Evolutionary conservation across 1,284 basidiomycete species (phyloP), one percentile per base, ranked within the genome.

Genomic region (Ustilago vetiveriae): DNA sequence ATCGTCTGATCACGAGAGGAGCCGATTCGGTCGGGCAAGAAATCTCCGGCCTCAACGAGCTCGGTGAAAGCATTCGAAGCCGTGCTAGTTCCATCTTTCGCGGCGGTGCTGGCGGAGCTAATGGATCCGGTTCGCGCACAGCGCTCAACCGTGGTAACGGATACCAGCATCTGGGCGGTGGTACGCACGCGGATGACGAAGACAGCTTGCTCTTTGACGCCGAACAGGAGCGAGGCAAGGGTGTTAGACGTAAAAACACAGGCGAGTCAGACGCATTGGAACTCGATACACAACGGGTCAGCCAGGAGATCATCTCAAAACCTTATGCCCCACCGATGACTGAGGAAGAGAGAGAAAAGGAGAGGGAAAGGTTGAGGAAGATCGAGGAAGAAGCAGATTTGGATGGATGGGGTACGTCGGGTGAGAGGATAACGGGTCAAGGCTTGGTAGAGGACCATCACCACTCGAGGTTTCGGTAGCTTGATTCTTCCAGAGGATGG

Each of bases 1-100:
- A 82, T 51, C 46, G 69, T 6, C 63, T 82, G 16, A 75, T 80
- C 48, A 79, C 63, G 16, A 26, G 47, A 13, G 69, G 69, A 6
- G 56, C 64, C 14, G 57, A 60, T 44, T 55, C 60, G 23, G 49
- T 65, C 3, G 67, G 60, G 3, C 62, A 65, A 33, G 62, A 55
- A 23, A 60, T 65, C 21, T 50, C 68, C 9, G 58, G 68, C 2
- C 42, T 71, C 22, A 60, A 52, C 29, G 57, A 71, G 51, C 33
- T 62, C 6, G 47, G 52, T 3, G 56, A 60, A 27, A 69, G 65
- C 36, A 68, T 68, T 11, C 53, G 65, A 8, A 53, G 48, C 9
- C 46, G 68, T 1, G 62, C 68, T 13, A 66, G 62, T 26, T 57
- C 49, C 8, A 59, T 66, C 29, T 64, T 58, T 23, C 22, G 38